Percentiles rank a stretch among this genome's conserved stretches.
Evolutionary conservation across 1,139 yeast genomes (phyloP).

Genomic region (Blastobotrys proliferans): DNA sequence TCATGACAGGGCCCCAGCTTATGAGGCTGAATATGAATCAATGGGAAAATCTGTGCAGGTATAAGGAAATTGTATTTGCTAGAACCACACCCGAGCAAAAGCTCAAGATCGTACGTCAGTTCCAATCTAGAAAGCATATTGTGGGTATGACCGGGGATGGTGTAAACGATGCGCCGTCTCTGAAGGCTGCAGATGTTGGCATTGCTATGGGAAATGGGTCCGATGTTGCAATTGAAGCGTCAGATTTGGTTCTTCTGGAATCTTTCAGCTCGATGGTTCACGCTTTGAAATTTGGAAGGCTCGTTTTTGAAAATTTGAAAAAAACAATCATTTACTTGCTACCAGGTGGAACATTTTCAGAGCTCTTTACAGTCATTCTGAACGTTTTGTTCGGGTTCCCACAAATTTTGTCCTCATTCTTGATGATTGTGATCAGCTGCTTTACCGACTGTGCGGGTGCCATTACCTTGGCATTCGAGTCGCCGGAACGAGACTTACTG

Average conservation of each 20-base stretch:
- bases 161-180: constrained; percentile 51
- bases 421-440: constrained; percentile 47
- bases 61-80: constrained; percentile 47
- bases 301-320: constrained; percentile 50
- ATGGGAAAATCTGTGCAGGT: constrained; percentile 40
- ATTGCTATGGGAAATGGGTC: constrained; percentile 50
- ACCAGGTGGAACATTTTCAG: constrained; percentile 54
- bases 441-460: constrained; percentile 49
- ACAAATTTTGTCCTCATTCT: constrained; percentile 47
- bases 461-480: constrained; percentile 44
- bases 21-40: constrained; percentile 38
- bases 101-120: constrained; percentile 46
- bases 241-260: constrained; percentile 45
- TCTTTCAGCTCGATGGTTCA: constrained; percentile 45
- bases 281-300: constrained; percentile 41
- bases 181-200: constrained; percentile 51
- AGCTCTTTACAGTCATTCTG: constrained; percentile 50
- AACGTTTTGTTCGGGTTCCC: constrained; percentile 51
- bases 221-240: constrained; percentile 57
- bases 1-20: constrained; percentile 43
- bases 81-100: constrained; percentile 56
- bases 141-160: constrained; percentile 56
- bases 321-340: constrained; percentile 49
- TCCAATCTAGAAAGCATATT: constrained; percentile 43
- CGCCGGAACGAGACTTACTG: constrained; percentile 44